These are phyloP conservation scores for Cantharellus anzutake DNA, from an alignment of 768 basidiomycete genomes.

Conservation along the genomic window DNA sequence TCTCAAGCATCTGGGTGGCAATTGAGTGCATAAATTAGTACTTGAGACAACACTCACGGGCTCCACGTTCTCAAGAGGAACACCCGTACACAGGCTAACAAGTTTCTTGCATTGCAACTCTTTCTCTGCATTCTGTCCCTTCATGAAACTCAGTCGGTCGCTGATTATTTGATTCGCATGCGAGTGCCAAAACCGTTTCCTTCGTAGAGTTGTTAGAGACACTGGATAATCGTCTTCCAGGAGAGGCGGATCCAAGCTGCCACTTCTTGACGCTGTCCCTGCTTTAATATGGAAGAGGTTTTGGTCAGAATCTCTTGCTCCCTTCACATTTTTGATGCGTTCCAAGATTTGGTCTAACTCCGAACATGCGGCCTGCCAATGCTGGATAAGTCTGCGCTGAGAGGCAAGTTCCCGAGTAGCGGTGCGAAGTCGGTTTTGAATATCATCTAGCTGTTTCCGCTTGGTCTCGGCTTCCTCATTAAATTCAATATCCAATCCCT, in stretches of 20 bases:
- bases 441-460: constrained; percentile 72
- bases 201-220: constrained; percentile 49
- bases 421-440: constrained; percentile 68
- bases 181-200: constrained; percentile 69
- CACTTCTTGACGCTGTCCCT: constrained; percentile 27
- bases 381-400: constrained; percentile 66
- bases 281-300: no score
- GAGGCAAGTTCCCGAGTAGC: constrained; percentile 83
- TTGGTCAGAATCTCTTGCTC: constrained; percentile 31
- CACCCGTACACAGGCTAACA: constrained; percentile 72
- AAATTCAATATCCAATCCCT: constrained; percentile 60
- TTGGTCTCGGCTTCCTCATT: constrained; percentile 67
- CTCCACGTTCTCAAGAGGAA: constrained; percentile 76
- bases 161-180: constrained; percentile 59
- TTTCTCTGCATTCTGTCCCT: constrained; percentile 71
- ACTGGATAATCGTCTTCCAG: constrained; percentile 21
- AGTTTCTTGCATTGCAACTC: constrained; percentile 86
- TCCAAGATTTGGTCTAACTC: constrained; percentile 71
- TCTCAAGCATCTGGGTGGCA: constrained; percentile 53
- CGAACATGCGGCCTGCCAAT: constrained; percentile 50
- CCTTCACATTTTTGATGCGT: constrained; percentile 67
- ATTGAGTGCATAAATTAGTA: constrained; percentile 6
- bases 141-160: constrained; percentile 44
- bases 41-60: constrained; percentile 36
- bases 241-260: constrained; percentile 25